Evolutionary conservation across 148 eudicot species (phyloP), one percentile per base, ranked within the genome.

Genomic region (Beta vulgaris): DNA sequence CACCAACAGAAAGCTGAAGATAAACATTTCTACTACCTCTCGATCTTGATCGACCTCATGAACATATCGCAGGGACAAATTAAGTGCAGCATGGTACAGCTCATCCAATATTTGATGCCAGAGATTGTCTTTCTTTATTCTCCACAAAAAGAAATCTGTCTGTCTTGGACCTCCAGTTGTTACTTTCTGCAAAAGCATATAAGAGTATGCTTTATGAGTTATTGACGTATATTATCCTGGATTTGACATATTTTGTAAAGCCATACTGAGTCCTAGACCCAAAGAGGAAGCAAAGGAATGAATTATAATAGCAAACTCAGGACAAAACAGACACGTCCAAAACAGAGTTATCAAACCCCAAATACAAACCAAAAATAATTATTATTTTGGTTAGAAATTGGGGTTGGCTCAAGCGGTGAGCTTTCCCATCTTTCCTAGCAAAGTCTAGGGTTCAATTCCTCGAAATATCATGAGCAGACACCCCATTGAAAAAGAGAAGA

Each of bases 61-160:
- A 35, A 86, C 79, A 65, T 49, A 57, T 36, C 98, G 84, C 26
- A 93, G 57, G 72, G 80, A 80, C 78, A 93, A 77, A 86, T 94
- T 94, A 62, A 91, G 84, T 51, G 89, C 97, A 80, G 93, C 88
- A 81, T 94, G 98, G 81, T 84, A 90, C 84, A 91, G 84, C 79
- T 94, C 98, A 83, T 94, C 93, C 73, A 94, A 77, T 85, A 91
- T 84, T 68, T 85, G 85, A 48, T 69, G 79, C 88, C 90, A 76
- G 49, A 93, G 85, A 54, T 77, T 58, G 40, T 78, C 73, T 67
- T 84, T 83, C 75, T 87, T 87, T 58, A 87, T 78, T 54, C 84
- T 86, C 94, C 98, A 93, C 67, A 78, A 76, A 58, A 85, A 68
- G 72, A 80, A 72, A 25, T 79, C 80, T 23, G 87, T 2, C 44